Evolutionary conservation across 129 eudicot species (phyloP), one percentile per base, ranked within the genome.

Genomic region (Arctium lappa): DNA sequence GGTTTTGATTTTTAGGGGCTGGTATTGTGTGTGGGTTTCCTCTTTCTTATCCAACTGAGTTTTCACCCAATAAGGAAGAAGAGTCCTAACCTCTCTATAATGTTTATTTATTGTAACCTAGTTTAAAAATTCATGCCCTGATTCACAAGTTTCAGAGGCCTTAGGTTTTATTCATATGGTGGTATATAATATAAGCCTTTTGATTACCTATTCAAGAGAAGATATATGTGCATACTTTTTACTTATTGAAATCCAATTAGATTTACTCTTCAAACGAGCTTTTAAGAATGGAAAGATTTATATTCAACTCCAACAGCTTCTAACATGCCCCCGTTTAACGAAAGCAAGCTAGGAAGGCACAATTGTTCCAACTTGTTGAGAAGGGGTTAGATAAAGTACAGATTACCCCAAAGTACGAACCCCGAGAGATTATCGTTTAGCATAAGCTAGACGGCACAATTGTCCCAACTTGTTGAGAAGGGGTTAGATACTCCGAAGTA

Each of bases 91-190:
- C 18, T 50, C 63, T 50, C 53, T 44, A 60, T 22, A 36, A 8
- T 78, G 86, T 72, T 22, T 78, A 56, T 40, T 73, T 84, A 74
- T 68, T 73, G 79, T 73, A 79, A 73, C 75, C 56, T 73, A 79
- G 72, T 84, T 84, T 73, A 1, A 6, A 22, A 56, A 33, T n/a
- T 50, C 72, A 22, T 60, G 68, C 82, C 76, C 46, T 30, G 33
- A 10, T 42, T 69, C 33, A 50, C 18, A 79, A 79, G 76, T 69
- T 69, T 69, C 34, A 33, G 82, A 79, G 82, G 66, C 50, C 66
- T 68, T 79, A 79, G 82, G 75, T 5, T 69, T 60, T 69, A 42
- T 66, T 31, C 46, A 2, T 16, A 53, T 27, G 68, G 16, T 22
- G 13, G 16, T 60, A 60, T 60, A 36, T 53, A 50, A 18, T 72